Evolutionary conservation across 768 basidiomycete genomes (phyloP).

Genomic region (Termitomyces heimii): DNA sequence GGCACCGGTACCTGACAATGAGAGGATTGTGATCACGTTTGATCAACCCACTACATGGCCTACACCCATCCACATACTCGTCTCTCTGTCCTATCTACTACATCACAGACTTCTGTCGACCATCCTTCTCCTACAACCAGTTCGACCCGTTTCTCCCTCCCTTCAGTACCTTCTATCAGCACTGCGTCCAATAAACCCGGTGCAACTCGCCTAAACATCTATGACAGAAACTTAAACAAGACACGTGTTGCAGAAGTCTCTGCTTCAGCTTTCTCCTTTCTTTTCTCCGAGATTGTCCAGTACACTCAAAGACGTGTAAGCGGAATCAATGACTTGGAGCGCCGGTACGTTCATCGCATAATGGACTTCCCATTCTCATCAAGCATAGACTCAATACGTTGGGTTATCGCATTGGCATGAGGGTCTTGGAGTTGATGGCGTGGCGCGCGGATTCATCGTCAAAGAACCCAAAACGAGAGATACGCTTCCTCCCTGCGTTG

Average conservation of each 20-base stretch:
- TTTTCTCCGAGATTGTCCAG: conserved; percentile 91
- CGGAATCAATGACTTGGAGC: conserved; percentile 93
- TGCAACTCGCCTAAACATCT: conserved; percentile 63
- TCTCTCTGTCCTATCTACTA: conserved; percentile 61
- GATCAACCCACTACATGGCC: conserved; percentile 25
- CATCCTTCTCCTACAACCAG: conserved; percentile 50
- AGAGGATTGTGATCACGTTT: neutral
- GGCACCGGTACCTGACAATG: neutral
- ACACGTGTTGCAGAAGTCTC: conserved; percentile 81
- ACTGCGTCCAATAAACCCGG: conserved; percentile 31
- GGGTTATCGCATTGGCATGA: conserved; percentile 86
- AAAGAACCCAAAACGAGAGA: conserved; percentile 91
- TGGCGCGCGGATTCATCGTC: conserved; percentile 75
- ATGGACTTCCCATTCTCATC: neutral
- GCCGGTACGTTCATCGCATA: conserved; percentile 50
- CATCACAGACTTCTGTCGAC: conserved; percentile 48
- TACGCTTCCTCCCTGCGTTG: conserved; percentile 83
- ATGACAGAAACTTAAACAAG: conserved; percentile 88
- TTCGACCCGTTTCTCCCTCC: conserved; percentile 68
- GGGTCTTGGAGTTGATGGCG: conserved; percentile 81
- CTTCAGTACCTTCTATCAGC: conserved; percentile 29
- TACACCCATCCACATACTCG: conserved; percentile 61
- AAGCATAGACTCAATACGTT: conserved; percentile 74
- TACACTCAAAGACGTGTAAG: conserved; percentile 95
- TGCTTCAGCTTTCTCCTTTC: conserved; percentile 76